Evolutionary conservation across 1,284 basidiomycete genomes (phyloP).

Genomic region (Hymenochaete sp.): DNA sequence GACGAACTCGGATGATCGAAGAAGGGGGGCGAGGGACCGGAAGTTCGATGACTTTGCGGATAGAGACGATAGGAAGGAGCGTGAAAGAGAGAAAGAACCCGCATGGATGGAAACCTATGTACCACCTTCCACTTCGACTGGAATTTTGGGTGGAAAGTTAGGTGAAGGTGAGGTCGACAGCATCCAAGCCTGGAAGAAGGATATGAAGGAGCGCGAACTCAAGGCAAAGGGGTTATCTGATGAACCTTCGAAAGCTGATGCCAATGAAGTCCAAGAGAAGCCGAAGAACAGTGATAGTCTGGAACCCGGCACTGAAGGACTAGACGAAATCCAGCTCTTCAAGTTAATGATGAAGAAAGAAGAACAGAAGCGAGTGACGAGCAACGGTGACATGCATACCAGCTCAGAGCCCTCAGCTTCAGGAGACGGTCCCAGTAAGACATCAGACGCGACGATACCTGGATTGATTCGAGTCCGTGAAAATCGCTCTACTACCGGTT

Average conservation of each 20-base stretch:
- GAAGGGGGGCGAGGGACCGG: slow-evolving; percentile 48
- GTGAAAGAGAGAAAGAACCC: slow-evolving; percentile 73
- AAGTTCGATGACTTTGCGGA: slow-evolving; percentile 39
- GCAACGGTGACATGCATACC: neutral
- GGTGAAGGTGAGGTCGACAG: slow-evolving; percentile 67
- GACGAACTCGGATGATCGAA: slow-evolving; percentile 52
- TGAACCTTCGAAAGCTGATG: slow-evolving; percentile 22
- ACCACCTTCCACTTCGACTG: slow-evolving; percentile 41
- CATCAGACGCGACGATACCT: neutral
- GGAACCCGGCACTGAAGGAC: slow-evolving; percentile 28
- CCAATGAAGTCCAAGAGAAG: slow-evolving; percentile 22
- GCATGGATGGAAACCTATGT: slow-evolving; percentile 91
- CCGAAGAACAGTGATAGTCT: slow-evolving; percentile 11
- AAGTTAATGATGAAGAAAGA: slow-evolving; percentile 79
- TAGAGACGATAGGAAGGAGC: slow-evolving; percentile 44
- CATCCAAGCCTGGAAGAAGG: slow-evolving; percentile 86
- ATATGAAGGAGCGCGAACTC: slow-evolving; percentile 73
- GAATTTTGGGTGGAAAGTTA: slow-evolving; percentile 54
- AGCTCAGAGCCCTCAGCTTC: no score
- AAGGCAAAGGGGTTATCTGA: slow-evolving; percentile 28
- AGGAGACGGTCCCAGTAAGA: slow-evolving; percentile 3
- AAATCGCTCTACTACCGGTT: slow-evolving; percentile 3
- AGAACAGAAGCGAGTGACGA: slow-evolving; percentile 45
- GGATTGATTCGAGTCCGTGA: slow-evolving; percentile 4
- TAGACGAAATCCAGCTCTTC: slow-evolving; percentile 84